Conservation (phyloP, 2,329 filamentous ascomycete genomes). For the Claviceps digitariae region DNA sequence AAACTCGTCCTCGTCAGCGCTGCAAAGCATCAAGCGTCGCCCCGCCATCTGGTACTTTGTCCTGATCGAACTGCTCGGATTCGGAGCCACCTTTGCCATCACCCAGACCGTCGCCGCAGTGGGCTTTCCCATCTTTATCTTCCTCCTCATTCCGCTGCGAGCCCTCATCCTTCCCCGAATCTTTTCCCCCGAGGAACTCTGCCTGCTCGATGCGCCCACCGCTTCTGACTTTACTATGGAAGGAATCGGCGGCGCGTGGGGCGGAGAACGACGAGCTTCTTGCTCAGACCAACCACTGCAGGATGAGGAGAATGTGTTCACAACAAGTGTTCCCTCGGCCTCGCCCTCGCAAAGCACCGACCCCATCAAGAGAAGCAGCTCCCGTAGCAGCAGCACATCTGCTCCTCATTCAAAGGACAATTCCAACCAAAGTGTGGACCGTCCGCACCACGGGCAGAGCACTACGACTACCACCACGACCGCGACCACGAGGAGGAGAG, state of each 20-base stretch:
- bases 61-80: conserved; percentile 51
- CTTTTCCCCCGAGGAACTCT: conserved; percentile 48
- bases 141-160: conserved; percentile 53
- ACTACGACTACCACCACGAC: not conserved
- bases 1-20: conserved; percentile 33
- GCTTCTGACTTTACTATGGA: conserved; percentile 67
- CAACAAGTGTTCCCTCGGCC: not conserved
- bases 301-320: not conserved
- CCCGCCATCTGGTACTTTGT: conserved; percentile 60
- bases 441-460: not conserved
- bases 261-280: conserved; percentile 9
- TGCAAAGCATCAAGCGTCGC: conserved; percentile 47
- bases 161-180: conserved; percentile 48
- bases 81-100: conserved; percentile 68
- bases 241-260: conserved; percentile 53
- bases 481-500: not conserved
- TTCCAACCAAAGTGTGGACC: not conserved
- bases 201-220: conserved; percentile 55
- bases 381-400: not conserved
- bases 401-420: not conserved
- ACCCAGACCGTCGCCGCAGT: conserved; percentile 74
- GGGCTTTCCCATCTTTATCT: conserved; percentile 64
- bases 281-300: not conserved
- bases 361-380: conserved; percentile 10
- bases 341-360: conserved; percentile 2